Evolutionary conservation across 2,329 filamentous ascomycete species (phyloP).

Genomic region (Aspergillus sp.): DNA sequence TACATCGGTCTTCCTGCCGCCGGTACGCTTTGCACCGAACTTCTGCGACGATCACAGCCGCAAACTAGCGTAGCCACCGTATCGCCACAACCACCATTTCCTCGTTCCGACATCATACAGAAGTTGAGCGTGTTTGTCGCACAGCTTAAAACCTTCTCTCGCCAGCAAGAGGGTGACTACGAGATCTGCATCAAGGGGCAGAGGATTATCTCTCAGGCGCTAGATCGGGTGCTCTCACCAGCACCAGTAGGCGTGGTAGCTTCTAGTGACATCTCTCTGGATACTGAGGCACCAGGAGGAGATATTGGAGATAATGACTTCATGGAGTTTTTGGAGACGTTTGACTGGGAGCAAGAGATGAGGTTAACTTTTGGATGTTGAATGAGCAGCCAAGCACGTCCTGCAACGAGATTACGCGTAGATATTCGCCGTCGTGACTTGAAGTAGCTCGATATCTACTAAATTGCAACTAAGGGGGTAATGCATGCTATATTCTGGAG

Average conservation of each 20-base stretch:
- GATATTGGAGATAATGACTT: constrained; percentile 11
- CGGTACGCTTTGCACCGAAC: constrained; percentile 23
- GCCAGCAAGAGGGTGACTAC: constrained; percentile 16
- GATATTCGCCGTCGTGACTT: too few relatives aligned
- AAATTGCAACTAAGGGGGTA: too few relatives aligned
- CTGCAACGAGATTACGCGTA: too few relatives aligned
- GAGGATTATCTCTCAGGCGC: constrained; percentile 17
- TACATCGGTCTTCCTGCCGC: constrained; percentile 29
- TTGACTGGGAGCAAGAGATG: constrained; percentile 22
- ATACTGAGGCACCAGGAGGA: neutral
- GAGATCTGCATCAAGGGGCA: constrained; percentile 13
- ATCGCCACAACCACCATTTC: constrained; percentile 7
- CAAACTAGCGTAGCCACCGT: neutral
- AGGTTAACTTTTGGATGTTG: constrained; percentile 1
- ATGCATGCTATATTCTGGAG: too few relatives aligned
- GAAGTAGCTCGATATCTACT: too few relatives aligned
- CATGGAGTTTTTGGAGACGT: constrained; percentile 19
- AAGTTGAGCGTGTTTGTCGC: constrained; percentile 26
- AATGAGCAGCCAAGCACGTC: neutral
- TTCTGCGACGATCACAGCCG: constrained; percentile 24
- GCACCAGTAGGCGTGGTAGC: neutral
- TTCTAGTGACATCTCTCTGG: neutral
- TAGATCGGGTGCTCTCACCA: constrained; percentile 19
- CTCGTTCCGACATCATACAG: constrained; percentile 26
- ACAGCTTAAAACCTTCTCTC: constrained; percentile 16